These are phyloP conservation scores for Solanum aculeatissimum DNA, from an alignment of 305 asterid genomes.

Conservation along the genomic window DNA sequence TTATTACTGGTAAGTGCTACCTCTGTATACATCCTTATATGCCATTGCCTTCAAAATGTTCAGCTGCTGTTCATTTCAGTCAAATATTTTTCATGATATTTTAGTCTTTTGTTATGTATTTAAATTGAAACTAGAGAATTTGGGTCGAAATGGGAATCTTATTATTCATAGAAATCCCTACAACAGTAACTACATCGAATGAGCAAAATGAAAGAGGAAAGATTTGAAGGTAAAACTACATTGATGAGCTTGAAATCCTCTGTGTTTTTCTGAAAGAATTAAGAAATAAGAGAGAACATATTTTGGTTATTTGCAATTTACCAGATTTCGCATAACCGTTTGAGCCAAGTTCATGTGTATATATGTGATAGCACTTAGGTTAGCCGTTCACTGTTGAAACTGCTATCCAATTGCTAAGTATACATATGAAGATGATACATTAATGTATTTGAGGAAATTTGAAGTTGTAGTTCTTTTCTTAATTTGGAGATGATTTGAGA, in stretches of 20 bases:
- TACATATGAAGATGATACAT: neutral
- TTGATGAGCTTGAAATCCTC: neutral
- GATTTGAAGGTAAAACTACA: neutral
- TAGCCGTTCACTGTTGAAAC: neutral
- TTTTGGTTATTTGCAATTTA: neutral
- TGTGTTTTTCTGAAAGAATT: neutral
- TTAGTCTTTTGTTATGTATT: neutral
- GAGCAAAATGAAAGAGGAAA: neutral
- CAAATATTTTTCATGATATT: neutral
- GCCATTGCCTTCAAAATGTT: neutral
- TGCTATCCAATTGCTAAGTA: neutral
- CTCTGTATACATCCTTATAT: neutral
- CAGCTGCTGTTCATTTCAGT: neutral
- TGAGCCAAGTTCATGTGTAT: neutral
- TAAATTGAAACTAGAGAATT: neutral
- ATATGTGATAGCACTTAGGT: neutral
- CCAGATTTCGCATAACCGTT: neutral
- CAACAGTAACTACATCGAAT: neutral
- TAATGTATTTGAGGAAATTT: neutral
- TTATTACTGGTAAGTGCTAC: slow-evolving; percentile 60
- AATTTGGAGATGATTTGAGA: neutral
- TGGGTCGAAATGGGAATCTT: neutral
- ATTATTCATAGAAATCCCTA: neutral
- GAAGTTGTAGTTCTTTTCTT: neutral
- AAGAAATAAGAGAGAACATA: neutral